Evolutionary conservation across 345 rosid species (phyloP).

Genomic region (Boechera retrofracta): DNA sequence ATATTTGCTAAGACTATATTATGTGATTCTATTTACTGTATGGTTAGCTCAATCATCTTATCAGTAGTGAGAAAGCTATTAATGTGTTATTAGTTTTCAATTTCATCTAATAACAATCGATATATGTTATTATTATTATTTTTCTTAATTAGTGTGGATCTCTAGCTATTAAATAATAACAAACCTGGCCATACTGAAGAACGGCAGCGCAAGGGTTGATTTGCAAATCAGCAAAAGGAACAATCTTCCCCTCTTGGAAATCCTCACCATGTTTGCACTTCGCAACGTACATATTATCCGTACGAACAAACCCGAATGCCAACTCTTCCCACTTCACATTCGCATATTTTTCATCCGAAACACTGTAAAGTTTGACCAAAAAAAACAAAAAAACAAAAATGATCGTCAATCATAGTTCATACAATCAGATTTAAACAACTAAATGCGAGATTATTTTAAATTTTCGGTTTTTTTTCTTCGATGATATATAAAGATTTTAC

Average conservation of each 20-base stretch:
- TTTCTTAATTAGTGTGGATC: neutral
- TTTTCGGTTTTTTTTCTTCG: neutral
- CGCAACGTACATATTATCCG: slow-evolving; percentile 37
- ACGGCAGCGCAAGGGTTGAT: slow-evolving; percentile 44
- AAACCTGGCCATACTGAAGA: slow-evolving; percentile 49
- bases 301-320: slow-evolving; percentile 39
- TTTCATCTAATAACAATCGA: neutral
- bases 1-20: no score
- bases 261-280: slow-evolving; percentile 42
- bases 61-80: neutral
- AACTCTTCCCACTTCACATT: slow-evolving; percentile 46
- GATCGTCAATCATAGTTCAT: slow-evolving; percentile 5
- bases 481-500: neutral
- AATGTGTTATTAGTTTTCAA: neutral
- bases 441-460: neutral
- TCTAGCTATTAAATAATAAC: neutral
- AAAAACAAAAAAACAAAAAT: neutral
- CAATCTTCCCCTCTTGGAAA: slow-evolving; percentile 48
- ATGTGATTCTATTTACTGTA: no score
- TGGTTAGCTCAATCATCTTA: neutral
- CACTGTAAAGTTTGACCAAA: slow-evolving; percentile 23
- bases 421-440: neutral
- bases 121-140: neutral
- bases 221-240: slow-evolving; percentile 34
- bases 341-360: slow-evolving; percentile 40